Conservation (phyloP, 129 eudicot species). For the Solidago caesia region DNA sequence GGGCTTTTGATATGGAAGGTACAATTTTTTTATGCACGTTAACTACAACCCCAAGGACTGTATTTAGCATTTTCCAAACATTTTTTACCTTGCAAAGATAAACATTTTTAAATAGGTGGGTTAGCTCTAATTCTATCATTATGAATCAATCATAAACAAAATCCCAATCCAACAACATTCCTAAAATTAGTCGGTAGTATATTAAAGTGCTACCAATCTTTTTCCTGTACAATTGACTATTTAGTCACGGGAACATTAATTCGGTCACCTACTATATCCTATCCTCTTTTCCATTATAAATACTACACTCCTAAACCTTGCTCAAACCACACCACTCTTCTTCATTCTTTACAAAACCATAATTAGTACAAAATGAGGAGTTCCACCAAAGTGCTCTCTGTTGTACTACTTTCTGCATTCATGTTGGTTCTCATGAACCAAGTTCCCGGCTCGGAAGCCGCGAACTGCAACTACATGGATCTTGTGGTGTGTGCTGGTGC, state of each 20-base stretch:
- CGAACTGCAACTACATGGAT: slow-evolving; percentile 31
- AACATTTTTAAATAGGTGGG: too few species aligned
- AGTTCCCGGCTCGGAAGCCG: background rate
- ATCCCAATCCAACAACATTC: too few species aligned
- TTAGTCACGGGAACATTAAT: slow-evolving; percentile 16
- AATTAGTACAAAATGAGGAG: slow-evolving; percentile 17
- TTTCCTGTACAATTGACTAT: background rate
- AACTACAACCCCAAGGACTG: too few species aligned
- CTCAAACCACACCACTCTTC: slow-evolving; percentile 19
- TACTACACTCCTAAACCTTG: background rate
- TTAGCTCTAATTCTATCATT: too few species aligned
- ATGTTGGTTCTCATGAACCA: slow-evolving; percentile 25
- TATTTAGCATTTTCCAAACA: too few species aligned
- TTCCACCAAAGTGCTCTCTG: slow-evolving; percentile 8
- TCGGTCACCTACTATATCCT: slow-evolving; percentile 25
- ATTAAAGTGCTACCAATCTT: slow-evolving; percentile 20
- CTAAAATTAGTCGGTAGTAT: background rate
- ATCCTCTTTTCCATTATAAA: slow-evolving; percentile 23
- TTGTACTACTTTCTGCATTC: slow-evolving; percentile 23
- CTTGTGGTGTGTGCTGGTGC: slow-evolving; percentile 33
- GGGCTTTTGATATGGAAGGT: too few species aligned
- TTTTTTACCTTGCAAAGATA: too few species aligned
- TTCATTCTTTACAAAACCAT: background rate
- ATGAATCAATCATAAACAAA: background rate
- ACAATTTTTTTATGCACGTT: too few species aligned